phyloP scores from a whole-genome alignment of 805 yeast species.

The Metschnikowia cerradonensis region DNA sequence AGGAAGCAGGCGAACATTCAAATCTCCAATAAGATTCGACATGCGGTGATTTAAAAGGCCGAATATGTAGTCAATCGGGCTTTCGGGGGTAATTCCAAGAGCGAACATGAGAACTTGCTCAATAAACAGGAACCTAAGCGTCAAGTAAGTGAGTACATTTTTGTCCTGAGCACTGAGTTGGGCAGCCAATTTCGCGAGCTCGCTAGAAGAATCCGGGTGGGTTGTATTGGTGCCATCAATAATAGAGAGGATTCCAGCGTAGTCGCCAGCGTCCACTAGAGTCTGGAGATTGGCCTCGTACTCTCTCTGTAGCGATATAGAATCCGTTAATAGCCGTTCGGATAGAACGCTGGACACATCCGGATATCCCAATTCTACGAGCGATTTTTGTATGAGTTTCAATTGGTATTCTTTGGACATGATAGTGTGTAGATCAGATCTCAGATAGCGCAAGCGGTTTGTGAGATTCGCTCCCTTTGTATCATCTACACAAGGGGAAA shows the following conservation, averaged over 20 bases:
- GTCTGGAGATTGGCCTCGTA: conserved; percentile 1
- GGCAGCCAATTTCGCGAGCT: background rate
- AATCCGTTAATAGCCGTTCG: background rate
- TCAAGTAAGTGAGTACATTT: conserved; percentile 9
- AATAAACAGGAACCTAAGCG: conserved; percentile 9
- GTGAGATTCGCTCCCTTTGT: conserved; percentile 4
- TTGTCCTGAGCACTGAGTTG: conserved; percentile 2
- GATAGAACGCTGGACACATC: conserved; percentile 22
- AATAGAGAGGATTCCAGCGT: background rate
- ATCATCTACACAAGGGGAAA: background rate
- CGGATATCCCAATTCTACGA: conserved; percentile 29
- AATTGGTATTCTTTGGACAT: conserved; percentile 25
- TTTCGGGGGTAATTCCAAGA: background rate
- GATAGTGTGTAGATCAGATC: background rate
- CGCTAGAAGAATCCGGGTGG: background rate
- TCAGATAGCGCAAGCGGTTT: background rate
- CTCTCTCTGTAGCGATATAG: background rate
- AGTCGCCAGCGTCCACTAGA: conserved; percentile 7
- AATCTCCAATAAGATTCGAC: background rate
- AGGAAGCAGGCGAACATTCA: background rate
- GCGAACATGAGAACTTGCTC: conserved; percentile 8
- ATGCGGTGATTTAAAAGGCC: background rate
- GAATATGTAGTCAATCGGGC: background rate
- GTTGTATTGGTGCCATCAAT: background rate
- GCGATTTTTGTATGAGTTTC: conserved; percentile 28